Evolutionary conservation across 306 rosid genomes (phyloP).

Genomic region (Corylus avellana): DNA sequence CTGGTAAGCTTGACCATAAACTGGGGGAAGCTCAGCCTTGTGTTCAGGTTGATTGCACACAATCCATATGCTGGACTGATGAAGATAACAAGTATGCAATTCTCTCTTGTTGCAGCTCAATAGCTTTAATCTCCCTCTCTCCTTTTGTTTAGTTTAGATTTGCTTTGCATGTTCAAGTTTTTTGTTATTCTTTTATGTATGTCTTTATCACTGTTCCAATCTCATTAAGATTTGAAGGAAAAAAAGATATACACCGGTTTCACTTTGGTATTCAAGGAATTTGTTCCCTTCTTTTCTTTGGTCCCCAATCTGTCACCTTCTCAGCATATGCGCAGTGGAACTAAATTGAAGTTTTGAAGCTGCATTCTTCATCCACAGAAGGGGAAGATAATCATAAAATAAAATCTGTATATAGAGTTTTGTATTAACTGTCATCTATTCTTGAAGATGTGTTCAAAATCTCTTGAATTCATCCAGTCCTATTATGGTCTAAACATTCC

Average conservation of each 20-base stretch:
- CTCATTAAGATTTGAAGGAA: not conserved
- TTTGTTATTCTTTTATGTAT: not conserved
- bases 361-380: slow-evolving; percentile 1
- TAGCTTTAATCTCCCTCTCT: not conserved
- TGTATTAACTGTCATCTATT: not conserved
- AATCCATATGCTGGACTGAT: slow-evolving; percentile 38
- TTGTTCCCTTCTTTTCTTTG: not conserved
- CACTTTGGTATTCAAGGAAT: not conserved
- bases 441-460: not conserved
- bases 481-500: not conserved
- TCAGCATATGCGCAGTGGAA: not conserved
- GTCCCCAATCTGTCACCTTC: not conserved
- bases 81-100: slow-evolving; percentile 21
- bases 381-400: not conserved
- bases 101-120: not conserved
- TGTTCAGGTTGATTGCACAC: slow-evolving; percentile 32
- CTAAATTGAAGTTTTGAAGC: not conserved
- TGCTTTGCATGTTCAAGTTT: slow-evolving; percentile 1
- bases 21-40: slow-evolving; percentile 34
- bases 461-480: not conserved
- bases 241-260: not conserved
- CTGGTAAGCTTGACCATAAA: slow-evolving; percentile 62
- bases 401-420: not conserved
- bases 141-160: not conserved
- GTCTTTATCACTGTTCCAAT: not conserved